Evolutionary conservation across 2,329 filamentous ascomycete genomes (phyloP).

Genomic region (Bipolaris oryzae): DNA sequence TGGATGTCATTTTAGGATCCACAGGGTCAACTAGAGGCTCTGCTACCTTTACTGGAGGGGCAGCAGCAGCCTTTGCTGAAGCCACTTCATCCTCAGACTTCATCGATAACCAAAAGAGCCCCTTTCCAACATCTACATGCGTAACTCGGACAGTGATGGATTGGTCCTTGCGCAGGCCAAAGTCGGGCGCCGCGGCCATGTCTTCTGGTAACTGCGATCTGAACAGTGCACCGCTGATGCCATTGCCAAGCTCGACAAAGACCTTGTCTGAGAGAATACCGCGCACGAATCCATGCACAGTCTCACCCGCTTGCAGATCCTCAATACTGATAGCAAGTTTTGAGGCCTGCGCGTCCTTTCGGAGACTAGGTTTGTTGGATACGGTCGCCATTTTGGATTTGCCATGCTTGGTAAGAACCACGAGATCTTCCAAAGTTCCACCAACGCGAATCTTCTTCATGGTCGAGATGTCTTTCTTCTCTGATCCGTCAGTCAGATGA

Average conservation of each 20-base stretch:
- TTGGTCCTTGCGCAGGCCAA: conserved; percentile 79
- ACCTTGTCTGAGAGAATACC: conserved; percentile 82
- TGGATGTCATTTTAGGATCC: conserved; percentile 66
- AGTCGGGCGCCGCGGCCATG: conserved; percentile 69
- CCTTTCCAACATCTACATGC: conserved; percentile 71
- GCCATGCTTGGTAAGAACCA: conserved; percentile 85
- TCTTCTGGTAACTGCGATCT: conserved; percentile 78
- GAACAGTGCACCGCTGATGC: conserved; percentile 77
- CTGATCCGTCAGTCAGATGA: conserved; percentile 85
- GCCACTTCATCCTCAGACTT: conserved; percentile 55
- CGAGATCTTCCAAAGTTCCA: conserved; percentile 79
- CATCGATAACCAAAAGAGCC: conserved; percentile 71
- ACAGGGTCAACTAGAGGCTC: conserved; percentile 63
- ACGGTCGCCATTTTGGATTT: conserved; percentile 76
- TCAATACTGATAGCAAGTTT: conserved; percentile 74
- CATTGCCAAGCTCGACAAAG: conserved; percentile 86
- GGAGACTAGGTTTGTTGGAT: conserved; percentile 81
- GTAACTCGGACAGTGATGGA: conserved; percentile 74
- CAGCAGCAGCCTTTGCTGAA: conserved; percentile 37
- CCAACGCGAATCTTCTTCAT: conserved; percentile 84
- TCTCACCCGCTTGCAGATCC: conserved; percentile 70
- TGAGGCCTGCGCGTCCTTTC: conserved; percentile 75
- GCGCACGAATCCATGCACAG: conserved; percentile 79
- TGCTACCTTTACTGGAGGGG: conserved; percentile 35
- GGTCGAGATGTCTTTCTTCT: conserved; percentile 75